Conservation (phyloP, 495 filamentous ascomycete genomes). For the Glonium stellatum region DNA sequence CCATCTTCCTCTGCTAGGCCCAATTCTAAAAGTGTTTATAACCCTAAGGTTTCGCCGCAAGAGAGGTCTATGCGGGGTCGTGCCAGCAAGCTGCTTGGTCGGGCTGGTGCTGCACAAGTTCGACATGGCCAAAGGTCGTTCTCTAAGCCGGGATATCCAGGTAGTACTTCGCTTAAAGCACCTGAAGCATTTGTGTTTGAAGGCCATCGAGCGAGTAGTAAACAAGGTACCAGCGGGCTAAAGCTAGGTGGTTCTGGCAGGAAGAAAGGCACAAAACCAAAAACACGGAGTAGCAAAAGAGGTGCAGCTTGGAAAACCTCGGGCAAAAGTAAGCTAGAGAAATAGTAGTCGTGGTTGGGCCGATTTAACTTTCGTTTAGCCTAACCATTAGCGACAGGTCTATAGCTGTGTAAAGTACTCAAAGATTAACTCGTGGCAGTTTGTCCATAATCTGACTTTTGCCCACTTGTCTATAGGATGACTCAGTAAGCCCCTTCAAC, state of each 20-base stretch:
- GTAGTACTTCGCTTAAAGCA: slow-evolving; percentile 34
- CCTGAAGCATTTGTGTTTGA: slow-evolving; percentile 79
- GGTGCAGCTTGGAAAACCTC: slow-evolving; percentile 44
- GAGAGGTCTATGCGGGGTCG: slow-evolving; percentile 70
- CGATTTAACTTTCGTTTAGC: too few relatives aligned
- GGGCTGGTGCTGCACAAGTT: slow-evolving; percentile 63
- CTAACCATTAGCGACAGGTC: too few relatives aligned
- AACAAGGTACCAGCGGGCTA: slow-evolving; percentile 48
- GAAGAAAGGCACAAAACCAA: slow-evolving; percentile 55
- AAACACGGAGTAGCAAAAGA: slow-evolving; percentile 34
- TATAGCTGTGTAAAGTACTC: too few relatives aligned
- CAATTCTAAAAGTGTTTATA: slow-evolving; percentile 42
- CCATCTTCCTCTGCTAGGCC: slow-evolving; percentile 17
- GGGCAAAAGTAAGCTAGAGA: slow-evolving; percentile 22
- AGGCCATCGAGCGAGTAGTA: slow-evolving; percentile 70
- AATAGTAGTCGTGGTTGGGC: slow-evolving; percentile 1
- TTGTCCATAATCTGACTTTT: too few relatives aligned
- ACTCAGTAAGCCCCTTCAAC: too few relatives aligned
- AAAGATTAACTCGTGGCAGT: too few relatives aligned
- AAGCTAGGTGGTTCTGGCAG: slow-evolving; percentile 46
- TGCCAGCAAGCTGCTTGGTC: slow-evolving; percentile 73
- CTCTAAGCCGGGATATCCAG: slow-evolving; percentile 18
- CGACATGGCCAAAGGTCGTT: slow-evolving; percentile 30
- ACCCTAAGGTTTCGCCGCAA: slow-evolving; percentile 58
- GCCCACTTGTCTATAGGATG: too few relatives aligned